A percentile compares a stretch with the other conserved stretches of the same genome.
phyloP scores from a whole-genome alignment of 179 eudicot species.

The Dionaea muscipula region DNA sequence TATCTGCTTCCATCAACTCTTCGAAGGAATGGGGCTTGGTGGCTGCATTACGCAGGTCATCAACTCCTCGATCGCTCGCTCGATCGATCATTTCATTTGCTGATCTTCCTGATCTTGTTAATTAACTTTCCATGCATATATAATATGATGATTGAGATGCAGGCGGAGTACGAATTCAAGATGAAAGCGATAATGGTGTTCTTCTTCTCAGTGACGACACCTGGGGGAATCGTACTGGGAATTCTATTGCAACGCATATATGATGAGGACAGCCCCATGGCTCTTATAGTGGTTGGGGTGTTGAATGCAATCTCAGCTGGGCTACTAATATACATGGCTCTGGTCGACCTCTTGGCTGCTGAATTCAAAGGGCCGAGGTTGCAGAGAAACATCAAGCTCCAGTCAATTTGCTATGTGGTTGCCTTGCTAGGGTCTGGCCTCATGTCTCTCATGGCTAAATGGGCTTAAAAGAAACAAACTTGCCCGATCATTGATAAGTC shows the following conservation, averaged over 20 bases:
- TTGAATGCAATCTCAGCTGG: constrained; percentile 29
- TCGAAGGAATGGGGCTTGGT: constrained; percentile 40
- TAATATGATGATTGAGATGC: background rate
- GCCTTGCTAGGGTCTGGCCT: constrained; percentile 29
- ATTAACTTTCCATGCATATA: too few species aligned
- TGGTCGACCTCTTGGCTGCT: constrained; percentile 28
- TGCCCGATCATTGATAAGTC: too few species aligned
- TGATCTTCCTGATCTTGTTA: too few species aligned
- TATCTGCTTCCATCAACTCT: constrained; percentile 36
- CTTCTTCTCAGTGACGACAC: constrained; percentile 33
- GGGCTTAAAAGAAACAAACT: constrained; percentile 15
- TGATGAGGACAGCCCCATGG: constrained; percentile 27
- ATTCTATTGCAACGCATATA: constrained; percentile 17
- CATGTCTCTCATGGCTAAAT: constrained; percentile 31
- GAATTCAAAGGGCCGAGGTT: constrained; percentile 29
- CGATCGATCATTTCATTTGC: too few species aligned
- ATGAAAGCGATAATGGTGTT: constrained; percentile 26
- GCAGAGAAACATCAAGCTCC: constrained; percentile 28
- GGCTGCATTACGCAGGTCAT: constrained; percentile 33
- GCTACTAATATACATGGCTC: constrained; percentile 32
- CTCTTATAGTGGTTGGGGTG: constrained; percentile 24
- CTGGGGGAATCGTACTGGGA: constrained; percentile 25
- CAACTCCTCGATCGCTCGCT: background rate
- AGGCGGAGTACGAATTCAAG: constrained; percentile 25
- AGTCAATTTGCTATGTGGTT: constrained; percentile 7